A percentile compares a stretch with the other conserved stretches of the same genome.
phyloP scores from a whole-genome alignment of 1,139 yeast species.

The Saccharomyces pastorianus region DNA sequence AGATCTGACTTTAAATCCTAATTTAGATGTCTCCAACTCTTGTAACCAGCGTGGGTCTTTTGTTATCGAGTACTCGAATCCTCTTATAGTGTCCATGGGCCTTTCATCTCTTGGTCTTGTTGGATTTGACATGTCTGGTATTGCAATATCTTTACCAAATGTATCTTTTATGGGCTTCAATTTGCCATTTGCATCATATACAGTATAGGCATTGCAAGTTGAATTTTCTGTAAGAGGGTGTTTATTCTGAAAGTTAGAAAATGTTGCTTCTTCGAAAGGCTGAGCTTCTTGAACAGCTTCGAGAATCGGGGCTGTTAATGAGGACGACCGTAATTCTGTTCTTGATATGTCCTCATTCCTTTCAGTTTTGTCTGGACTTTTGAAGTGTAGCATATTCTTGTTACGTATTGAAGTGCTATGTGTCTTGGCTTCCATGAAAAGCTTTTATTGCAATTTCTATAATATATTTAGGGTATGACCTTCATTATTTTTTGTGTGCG shows the following conservation, averaged over 20 bases:
- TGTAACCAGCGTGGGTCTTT: slow-evolving; percentile 74
- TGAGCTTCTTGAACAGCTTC: slow-evolving; percentile 91
- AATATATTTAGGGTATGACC: too few species aligned
- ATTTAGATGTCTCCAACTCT: slow-evolving; percentile 64
- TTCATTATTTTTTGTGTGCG: not conserved
- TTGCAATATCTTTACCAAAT: slow-evolving; percentile 67
- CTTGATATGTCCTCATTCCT: not conserved
- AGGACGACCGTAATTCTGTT: not conserved
- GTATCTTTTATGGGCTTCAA: slow-evolving; percentile 51
- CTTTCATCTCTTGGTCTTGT: slow-evolving; percentile 88
- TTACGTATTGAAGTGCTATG: not conserved
- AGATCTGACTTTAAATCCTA: slow-evolving; percentile 71
- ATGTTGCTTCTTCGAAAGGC: slow-evolving; percentile 80
- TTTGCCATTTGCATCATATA: slow-evolving; percentile 16
- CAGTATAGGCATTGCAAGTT: slow-evolving; percentile 12
- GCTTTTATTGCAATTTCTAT: too few species aligned
- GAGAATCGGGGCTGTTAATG: slow-evolving; percentile 34
- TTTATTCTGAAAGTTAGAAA: slow-evolving; percentile 24
- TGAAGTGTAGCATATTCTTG: not conserved
- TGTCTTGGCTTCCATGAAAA: too few species aligned
- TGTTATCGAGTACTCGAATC: slow-evolving; percentile 86
- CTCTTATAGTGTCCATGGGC: slow-evolving; percentile 88
- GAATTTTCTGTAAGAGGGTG: slow-evolving; percentile 8
- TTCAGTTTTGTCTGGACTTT: not conserved
- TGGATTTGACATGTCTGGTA: slow-evolving; percentile 85